A percentile compares a stretch with the other conserved stretches of the same genome.
phyloP scores from a whole-genome alignment of 108 stramenopile genomes.

The Fragilaria radians region DNA sequence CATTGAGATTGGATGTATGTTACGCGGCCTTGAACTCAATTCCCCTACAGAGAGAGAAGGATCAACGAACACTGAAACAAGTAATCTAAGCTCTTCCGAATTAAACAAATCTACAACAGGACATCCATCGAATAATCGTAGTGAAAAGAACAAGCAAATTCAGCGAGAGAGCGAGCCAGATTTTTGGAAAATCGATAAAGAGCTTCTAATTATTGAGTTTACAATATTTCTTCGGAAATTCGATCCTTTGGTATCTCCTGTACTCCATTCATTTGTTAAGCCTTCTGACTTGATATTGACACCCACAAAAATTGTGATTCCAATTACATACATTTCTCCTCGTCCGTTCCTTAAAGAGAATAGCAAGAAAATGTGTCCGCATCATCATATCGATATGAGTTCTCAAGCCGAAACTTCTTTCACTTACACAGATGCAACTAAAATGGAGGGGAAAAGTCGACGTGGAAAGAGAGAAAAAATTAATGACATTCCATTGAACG shows the following conservation, averaged over 20 bases:
- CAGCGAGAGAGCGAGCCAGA: slow-evolving; percentile 14
- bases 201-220: slow-evolving; percentile 20
- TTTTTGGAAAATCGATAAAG: slow-evolving; percentile 40
- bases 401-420: too few species aligned
- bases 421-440: too few species aligned
- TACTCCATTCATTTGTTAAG: too few species aligned
- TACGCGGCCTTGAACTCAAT: slow-evolving; percentile 28
- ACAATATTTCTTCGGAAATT: slow-evolving; percentile 34
- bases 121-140: slow-evolving; percentile 1
- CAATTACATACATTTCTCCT: too few species aligned
- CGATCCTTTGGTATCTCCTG: slow-evolving; percentile 2
- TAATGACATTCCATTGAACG: too few species aligned
- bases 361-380: too few species aligned
- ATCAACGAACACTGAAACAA: background rate
- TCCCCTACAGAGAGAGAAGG: slow-evolving; percentile 22
- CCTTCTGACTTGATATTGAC: too few species aligned
- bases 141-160: background rate
- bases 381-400: too few species aligned
- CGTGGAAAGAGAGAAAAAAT: too few species aligned
- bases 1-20: slow-evolving; percentile 38
- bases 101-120: background rate
- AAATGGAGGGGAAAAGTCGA: too few species aligned
- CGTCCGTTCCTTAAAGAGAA: too few species aligned
- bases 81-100: background rate
- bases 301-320: too few species aligned